Percentiles rank a stretch among this genome's conserved stretches.
These are phyloP conservation scores for Pestalotiopsis sp. DNA, from an alignment of 2,329 filamentous ascomycete species.

Conservation along the genomic window DNA sequence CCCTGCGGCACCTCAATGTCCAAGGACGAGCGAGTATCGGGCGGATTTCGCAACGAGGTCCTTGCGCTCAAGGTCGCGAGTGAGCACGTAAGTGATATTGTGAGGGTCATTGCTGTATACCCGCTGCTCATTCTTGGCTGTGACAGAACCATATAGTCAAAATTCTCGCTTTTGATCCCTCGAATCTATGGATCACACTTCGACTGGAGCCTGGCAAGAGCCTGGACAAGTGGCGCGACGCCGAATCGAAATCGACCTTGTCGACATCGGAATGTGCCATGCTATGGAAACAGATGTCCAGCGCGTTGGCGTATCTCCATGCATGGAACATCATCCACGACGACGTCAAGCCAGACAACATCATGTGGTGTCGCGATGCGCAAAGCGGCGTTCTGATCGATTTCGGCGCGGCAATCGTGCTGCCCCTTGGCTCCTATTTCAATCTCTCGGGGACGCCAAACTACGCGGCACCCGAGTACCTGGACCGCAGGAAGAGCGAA, in stretches of 20 bases:
- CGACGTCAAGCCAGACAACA: conserved; percentile 10
- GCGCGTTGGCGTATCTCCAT: conserved; percentile 1
- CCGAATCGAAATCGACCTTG: background rate
- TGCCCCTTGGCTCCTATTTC: background rate
- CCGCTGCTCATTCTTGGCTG: background rate
- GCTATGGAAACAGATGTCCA: conserved; percentile 3
- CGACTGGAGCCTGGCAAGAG: background rate
- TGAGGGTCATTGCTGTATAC: background rate
- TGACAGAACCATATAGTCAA: background rate
- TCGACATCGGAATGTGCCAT: background rate
- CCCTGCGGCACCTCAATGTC: background rate
- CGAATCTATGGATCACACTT: background rate
- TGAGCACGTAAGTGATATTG: background rate
- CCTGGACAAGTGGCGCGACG: background rate
- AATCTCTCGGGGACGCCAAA: conserved; percentile 4
- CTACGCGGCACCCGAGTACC: conserved; percentile 1
- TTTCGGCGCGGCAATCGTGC: background rate
- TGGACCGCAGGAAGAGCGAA: background rate
- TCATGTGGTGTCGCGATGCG: conserved; percentile 2
- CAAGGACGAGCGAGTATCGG: background rate
- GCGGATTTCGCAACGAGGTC: background rate
- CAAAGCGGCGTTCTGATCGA: conserved; percentile 1
- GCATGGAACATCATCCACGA: conserved; percentile 2
- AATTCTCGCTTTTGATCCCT: background rate
- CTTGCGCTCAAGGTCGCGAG: background rate